Base-by-base conservation (phyloP, 163 green algal species). In the Botryococcus braunii region DNA sequence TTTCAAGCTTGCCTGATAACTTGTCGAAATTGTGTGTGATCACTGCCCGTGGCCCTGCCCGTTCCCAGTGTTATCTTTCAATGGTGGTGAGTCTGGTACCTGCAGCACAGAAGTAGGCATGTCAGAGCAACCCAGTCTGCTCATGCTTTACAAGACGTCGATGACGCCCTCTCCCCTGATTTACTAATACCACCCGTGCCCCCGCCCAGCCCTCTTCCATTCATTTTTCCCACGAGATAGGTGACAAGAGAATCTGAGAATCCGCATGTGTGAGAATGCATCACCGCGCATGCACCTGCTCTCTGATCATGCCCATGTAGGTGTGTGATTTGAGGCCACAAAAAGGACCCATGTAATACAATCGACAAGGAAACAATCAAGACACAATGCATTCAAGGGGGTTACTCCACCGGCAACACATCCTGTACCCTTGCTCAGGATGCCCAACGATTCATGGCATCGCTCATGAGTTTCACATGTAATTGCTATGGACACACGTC, bases 1-100 rank as follows among this genome's bases (percentile, higher is more conserved):
- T n/a, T n/a, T n/a, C n/a, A n/a, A n/a, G n/a, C n/a, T n/a, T n/a
- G n/a, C n/a, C n/a, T n/a, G n/a, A n/a, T n/a, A n/a, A n/a, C n/a
- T n/a, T n/a, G n/a, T n/a, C n/a, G n/a, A n/a, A n/a, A n/a, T n/a
- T n/a, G n/a, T n/a, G n/a, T n/a, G n/a, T 52, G 17, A 52, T 52
- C 43, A 52, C 13, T 52, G 43, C 13, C 43, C 43, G 17, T 56
- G 57, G 62, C 62, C 64, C 31, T 56, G 27, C 6, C 64, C 39
- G 32, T 62, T 73, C 29, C 52, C 43, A 40, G 27, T 74, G 68
- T 58, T 74, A 38, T 65, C 48, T 39, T 69, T 74, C 23, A 48
- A 57, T 34, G 68, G 68, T 38, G 68, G 60, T 17, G 68, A 37
- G 31, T 74, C 48, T 46, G 68, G 68, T 27, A 74, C 68, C 68